Evolutionary conservation across 2,329 filamentous ascomycete species (phyloP), one percentile per base, ranked within the genome.

Genomic region (Lecanicillium sp.): DNA sequence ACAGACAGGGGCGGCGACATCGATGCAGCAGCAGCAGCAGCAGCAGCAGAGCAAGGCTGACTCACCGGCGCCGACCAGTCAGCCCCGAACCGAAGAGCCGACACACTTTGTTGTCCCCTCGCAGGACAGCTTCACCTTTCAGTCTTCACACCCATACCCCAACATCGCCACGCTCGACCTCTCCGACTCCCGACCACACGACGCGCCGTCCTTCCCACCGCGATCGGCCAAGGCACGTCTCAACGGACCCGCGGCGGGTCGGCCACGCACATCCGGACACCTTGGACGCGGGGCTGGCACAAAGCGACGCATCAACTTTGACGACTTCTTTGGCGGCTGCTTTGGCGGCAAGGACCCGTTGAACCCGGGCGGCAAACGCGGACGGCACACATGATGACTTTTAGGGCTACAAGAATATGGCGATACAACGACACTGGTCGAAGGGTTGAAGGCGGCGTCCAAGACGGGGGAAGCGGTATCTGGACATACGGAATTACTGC

Each of bases 301-400:
- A 56, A 91, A 91, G 64, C 77, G 86, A 35, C 79, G 85, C 57
- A 75, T 87, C 56, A 84, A 86, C 56, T 77, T 87, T 58, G 79
- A 81, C 20, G 86, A 90, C 58, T 82, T 89, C 46, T 90, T 90
- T 60, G 85, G 88, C 7, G 79, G 80, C 45, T 81, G 79, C 54
- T 63, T 86, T 43, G 75, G 75, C 51, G 78, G 78, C 36, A 84
- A 84, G 59, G 84, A 87, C 52, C 62, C 72, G 27, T 75, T 76
- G 54, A 70, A 72, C 12, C 67, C 66, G 24, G 64, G 65, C 29
- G 65, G 68, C 35, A 81, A 81, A 61, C 67, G 78, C 49, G 71
- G 66, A 45, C 69, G 77, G 44, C 76, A 80, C 54, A 53, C 62
- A 26, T 21, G 14, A 7, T 15, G n/a, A 19, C 5, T 11, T n/a